Base-by-base conservation (phyloP, 1,139 yeast genomes). In the Yamadazyma atmosphaerica region DNA sequence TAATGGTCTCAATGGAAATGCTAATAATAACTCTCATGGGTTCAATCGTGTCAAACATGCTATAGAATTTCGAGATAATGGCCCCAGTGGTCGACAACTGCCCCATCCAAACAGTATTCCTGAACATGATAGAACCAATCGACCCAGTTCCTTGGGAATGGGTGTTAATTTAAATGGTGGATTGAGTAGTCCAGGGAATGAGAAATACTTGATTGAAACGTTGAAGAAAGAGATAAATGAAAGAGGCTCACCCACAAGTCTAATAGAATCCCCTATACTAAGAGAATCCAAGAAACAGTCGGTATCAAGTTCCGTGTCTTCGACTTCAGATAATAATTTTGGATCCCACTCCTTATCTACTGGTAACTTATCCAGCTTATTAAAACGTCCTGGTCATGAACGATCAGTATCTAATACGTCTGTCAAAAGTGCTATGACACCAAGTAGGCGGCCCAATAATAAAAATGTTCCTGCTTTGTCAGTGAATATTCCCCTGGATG, bases 341-440 rank as follows among this genome's bases (percentile, higher is more conserved):
- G 19, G 26, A 4, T 21, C 8, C 25, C 22, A 27, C 22, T 37
- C 43, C 1, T 17, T 26, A 7, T 36, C 40, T 13, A 35, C 43
- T 22, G 34, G 37, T 11, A 38, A 32, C 12, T 26, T 38, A 11
- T 15, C 33, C 2, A 22, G 19, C 12, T n/a, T 35, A 24, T 23
- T 34, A 19, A 38, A 34, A 21, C 18, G 34, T 12, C 41, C 44
- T 2, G 35, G 28, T 12, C 41, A 36, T 14, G 37, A 38, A 19
- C 30, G 42, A 21, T 34, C 38, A 12, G 34, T 32, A 2, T 41
- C 45, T 2, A 38, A 28, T 32, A 33, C 39, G 13, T 36, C 37
- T 24, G 12, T 36, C 4, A 36, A 32, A 22, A 30, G 31, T 28
- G 31, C 31, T 15, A 28, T 10, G 31, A 28, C 31, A 9, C 31